phyloP scores from a whole-genome alignment of 805 yeast genomes.

The Teunomyces panamensis region DNA sequence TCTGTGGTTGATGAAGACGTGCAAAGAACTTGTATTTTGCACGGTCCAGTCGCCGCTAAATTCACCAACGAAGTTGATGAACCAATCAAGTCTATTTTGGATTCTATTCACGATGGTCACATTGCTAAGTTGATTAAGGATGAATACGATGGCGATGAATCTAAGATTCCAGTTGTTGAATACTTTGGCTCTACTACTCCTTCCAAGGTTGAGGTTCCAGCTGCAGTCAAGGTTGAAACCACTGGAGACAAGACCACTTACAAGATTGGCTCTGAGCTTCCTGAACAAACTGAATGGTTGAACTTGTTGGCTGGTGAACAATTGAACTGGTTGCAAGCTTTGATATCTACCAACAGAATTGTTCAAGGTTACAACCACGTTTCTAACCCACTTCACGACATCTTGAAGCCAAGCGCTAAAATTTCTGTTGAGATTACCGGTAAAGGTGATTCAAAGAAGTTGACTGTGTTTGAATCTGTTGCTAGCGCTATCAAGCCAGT shows the following conservation, averaged over 20 bases:
- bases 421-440: slow-evolving; percentile 58
- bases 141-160: slow-evolving; percentile 64
- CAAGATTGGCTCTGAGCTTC: slow-evolving; percentile 36
- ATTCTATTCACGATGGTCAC: slow-evolving; percentile 87
- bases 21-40: slow-evolving; percentile 97
- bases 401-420: slow-evolving; percentile 69
- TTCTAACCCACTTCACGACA: slow-evolving; percentile 73
- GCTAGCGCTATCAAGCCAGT: slow-evolving; percentile 69
- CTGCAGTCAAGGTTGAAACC: slow-evolving; percentile 33
- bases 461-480: slow-evolving; percentile 66
- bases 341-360: slow-evolving; percentile 71
- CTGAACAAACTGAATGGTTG: slow-evolving; percentile 58
- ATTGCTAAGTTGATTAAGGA: slow-evolving; percentile 66
- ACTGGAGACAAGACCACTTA: slow-evolving; percentile 18
- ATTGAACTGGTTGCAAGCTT: slow-evolving; percentile 88
- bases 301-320: slow-evolving; percentile 73
- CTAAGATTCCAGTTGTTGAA: slow-evolving; percentile 83
- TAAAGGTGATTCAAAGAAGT: slow-evolving; percentile 52
- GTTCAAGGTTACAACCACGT: slow-evolving; percentile 84
- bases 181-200: slow-evolving; percentile 71
- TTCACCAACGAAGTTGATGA: slow-evolving; percentile 83
- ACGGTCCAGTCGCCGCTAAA: slow-evolving; percentile 98
- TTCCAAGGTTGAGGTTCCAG: slow-evolving; percentile 21
- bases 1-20: slow-evolving; percentile 96
- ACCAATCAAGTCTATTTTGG: slow-evolving; percentile 89